Evolutionary conservation across 768 basidiomycete genomes (phyloP).

Genomic region (Xerocomellus intermedius): DNA sequence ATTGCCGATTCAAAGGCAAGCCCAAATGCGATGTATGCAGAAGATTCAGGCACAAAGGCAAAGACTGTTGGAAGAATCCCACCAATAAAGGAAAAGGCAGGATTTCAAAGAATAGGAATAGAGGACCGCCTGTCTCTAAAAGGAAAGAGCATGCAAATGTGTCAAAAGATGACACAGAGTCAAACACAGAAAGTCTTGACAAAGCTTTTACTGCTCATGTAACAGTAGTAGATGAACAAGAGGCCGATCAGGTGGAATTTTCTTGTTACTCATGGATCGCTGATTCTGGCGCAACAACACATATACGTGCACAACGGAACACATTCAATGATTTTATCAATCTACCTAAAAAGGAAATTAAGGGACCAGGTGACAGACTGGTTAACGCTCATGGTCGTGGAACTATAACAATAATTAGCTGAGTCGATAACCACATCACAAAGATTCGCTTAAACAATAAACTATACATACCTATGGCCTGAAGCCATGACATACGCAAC

Average conservation of each 20-base stretch:
- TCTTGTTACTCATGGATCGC: background rate
- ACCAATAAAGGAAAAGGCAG: too few relatives aligned
- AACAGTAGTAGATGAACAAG: background rate
- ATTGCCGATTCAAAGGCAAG: too few relatives aligned
- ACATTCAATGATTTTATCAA: background rate
- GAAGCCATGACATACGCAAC: slow-evolving; percentile 28
- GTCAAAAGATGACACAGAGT: too few relatives aligned
- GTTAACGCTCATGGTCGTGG: background rate
- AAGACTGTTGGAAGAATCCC: too few relatives aligned
- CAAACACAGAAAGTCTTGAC: too few relatives aligned
- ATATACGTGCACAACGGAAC: background rate
- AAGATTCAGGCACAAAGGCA: too few relatives aligned
- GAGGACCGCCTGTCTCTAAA: too few relatives aligned
- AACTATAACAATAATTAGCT: background rate
- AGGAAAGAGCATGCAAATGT: too few relatives aligned
- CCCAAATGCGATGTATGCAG: too few relatives aligned
- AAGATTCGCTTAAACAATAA: too few relatives aligned
- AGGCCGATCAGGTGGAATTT: background rate
- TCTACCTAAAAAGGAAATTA: background rate
- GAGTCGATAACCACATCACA: background rate
- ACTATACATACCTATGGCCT: too few relatives aligned
- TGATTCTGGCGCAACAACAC: background rate
- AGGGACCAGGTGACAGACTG: background rate
- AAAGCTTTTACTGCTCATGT: background rate
- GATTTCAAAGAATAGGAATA: too few relatives aligned